Base-by-base conservation (phyloP, 2,329 filamentous ascomycete species). In the Cyphellophora attinorum region DNA sequence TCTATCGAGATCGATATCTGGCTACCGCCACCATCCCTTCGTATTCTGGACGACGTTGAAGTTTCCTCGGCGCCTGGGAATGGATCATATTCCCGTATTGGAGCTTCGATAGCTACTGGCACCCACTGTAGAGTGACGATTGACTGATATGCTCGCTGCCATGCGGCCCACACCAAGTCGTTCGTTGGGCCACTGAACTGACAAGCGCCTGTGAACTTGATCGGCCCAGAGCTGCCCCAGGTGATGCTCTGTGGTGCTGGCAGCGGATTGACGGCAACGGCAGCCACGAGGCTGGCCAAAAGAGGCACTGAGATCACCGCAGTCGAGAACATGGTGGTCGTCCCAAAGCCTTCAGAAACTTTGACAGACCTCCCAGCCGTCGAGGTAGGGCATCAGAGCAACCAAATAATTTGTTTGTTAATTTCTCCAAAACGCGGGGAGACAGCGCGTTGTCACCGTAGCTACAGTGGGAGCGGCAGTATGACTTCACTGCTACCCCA, bases 91-190 rank as follows among this genome's bases (percentile, higher is more conserved):
- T 51, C 55, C 3, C 64, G 55, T 29, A 71, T 63, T 0, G 71
- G 70, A 15, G 63, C 62, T 51, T 76, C 70, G 1, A 58, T 57
- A 6, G 68, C 71, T 21, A 62, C 60, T 2, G 72, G 71, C 8
- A 64, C 60, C 72, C 72, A 76, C 54, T 66, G 60, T 18, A 76
- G 53, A 2, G 57, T 58, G 27, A 47, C 54, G 37, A 75, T 70
- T 29, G 66, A 52, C 6, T 57, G 48, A 53, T 57, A 66, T 12
- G 68, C 60, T 35, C 72, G 68, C 34, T 61, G 52, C 63, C 70
- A 75, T 11, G 62, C 72, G 30, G 62, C 55, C 8, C 42, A 42
- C 25, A 72, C 44, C 28, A 71, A 48, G 5, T 54, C 35, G 19
- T 59, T 53, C 30, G 57, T 38, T 5, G 57, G 45, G 5, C 12